Base-by-base conservation (phyloP, 371 early-diverging fungal genomes). In the Dentiscutata heterogama region DNA sequence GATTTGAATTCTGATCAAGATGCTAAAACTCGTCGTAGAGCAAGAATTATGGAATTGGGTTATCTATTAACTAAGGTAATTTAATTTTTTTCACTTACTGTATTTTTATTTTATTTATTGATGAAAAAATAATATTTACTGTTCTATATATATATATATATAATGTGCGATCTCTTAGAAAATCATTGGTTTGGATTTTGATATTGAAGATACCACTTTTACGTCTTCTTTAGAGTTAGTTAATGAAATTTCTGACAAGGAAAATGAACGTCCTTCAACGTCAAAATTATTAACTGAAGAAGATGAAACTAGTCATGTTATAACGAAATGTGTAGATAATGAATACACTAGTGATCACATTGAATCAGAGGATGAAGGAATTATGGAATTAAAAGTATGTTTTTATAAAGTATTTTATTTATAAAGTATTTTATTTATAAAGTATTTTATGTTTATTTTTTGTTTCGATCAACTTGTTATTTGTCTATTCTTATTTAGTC, bases 401-500 rank as follows among this genome's bases (percentile, higher is more conserved):
- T 1, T 29, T 54, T 14, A 2, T 71, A 31, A 58, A 51, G 27
- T 54, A 35, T 27, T 56, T 56, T 25, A 7, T 35, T 35, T 54
- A 80, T 10, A 46, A 35, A 35, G 35, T 35, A 35, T 35, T 35
- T 35, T 46, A 46, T 46, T 11, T 46, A 46, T 13, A 1, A 8
- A 13, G 50, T 46, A 13, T 46, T 46, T n/a, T n/a, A n/a, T n/a
- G n/a, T n/a, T n/a, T n/a, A n/a, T n/a, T n/a, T n/a, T n/a, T n/a
- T n/a, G 50, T 13, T 46, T 46, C 13, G 2, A 46, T 46, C 50
- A 7, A 7, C 50, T 4, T 35, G 2, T 35, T 35, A 35, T 35
- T 13, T 46, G n/a, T 46, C 50, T 46, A 46, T 46, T 46, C n/a
- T 31, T 73, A 46, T 84, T 86, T 31, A 88, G 89, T 71, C 61